phyloP scores from a whole-genome alignment of 495 filamentous ascomycete species.

The Cenococcum geophilum region DNA sequence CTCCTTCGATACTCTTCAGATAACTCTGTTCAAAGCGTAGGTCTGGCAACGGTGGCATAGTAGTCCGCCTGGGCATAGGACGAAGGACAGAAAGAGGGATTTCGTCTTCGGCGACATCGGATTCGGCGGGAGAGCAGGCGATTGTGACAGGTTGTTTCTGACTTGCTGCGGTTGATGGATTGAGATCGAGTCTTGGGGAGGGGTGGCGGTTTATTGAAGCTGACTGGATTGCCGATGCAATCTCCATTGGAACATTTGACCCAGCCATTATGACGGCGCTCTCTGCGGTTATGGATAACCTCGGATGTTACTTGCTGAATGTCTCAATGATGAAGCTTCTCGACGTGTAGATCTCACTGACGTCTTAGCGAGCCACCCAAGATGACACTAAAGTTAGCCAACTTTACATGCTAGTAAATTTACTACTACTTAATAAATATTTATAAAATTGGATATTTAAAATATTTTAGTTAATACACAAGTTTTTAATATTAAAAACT shows the following conservation, averaged over 20 bases:
- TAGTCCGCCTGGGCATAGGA: constrained; percentile 47
- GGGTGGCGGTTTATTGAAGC: constrained; percentile 66
- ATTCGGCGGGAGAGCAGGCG: constrained; percentile 13
- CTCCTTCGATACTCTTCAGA: constrained; percentile 70
- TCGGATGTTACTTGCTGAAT: too few species aligned
- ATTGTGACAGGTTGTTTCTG: constrained; percentile 34
- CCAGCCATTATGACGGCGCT: too few species aligned
- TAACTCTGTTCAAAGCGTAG: constrained; percentile 97
- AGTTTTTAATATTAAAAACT: too few species aligned
- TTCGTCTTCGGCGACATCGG: constrained; percentile 38
- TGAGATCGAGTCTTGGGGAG: constrained; percentile 66
- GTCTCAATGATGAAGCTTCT: too few species aligned
- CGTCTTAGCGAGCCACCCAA: too few species aligned
- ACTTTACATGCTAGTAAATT: too few species aligned
- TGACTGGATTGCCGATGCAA: constrained; percentile 72
- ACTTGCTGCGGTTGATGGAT: constrained; percentile 64
- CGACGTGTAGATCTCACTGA: too few species aligned
- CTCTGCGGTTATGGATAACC: too few species aligned
- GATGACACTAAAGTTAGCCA: too few species aligned
- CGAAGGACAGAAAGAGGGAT: constrained; percentile 38
- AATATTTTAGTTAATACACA: too few species aligned
- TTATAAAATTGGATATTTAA: too few species aligned
- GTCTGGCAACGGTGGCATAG: constrained; percentile 81
- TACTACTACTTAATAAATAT: too few species aligned
- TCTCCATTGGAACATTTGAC: constrained; percentile 47